Evolutionary conservation across 1,284 basidiomycete genomes (phyloP), one percentile per base, ranked within the genome.

Genomic region (Ustanciosporium gigantosporum): DNA sequence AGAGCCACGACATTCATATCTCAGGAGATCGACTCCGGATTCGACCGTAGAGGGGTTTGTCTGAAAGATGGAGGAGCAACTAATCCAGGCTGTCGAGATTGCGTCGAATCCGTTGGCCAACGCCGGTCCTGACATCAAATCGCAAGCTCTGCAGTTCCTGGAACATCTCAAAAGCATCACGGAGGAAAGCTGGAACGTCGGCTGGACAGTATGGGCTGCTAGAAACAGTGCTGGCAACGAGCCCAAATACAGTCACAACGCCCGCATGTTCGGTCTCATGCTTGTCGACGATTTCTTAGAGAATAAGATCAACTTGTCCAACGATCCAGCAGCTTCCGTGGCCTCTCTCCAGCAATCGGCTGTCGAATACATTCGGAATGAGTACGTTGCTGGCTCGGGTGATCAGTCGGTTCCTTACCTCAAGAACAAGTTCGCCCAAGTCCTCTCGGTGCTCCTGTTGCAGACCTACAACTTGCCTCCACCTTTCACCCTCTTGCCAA

Each of bases 381-480:
- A 76, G 37, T 77, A 67, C 31, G 65, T 77, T 7, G 41, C 43
- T 13, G 70, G 70, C 6, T 31, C 55, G 0, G 75, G 73, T 20
- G 75, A 77, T 31, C 61, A 52, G 1, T 61, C 69, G 4, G 47
- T 69, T 0, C 35, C 57, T 0, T 77, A 88, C 79, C 80, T 95
- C 51, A 87, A 92, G 75, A 99, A 99, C 83, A 98, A 98, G 80
- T 90, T 97, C 78, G 91, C 92, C 15, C 93, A 96, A 81, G 94
- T 92, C n/a, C 83, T 97, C 37, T 89, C 94, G 0, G 84, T 96
- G 48, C 87, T 98, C 79, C 94, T 98, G 81, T 84, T 97, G 40
- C 88, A 88, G 81, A 87, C 89, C 14, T 95, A 95, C 80, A 84
- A 34, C 90, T 91, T 82, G 88, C 91, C 81, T 79, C 82, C 64